Evolutionary conservation across 306 rosid genomes (phyloP), one percentile per base, ranked within the genome.

Genomic region (Aeschynomene evenia): DNA sequence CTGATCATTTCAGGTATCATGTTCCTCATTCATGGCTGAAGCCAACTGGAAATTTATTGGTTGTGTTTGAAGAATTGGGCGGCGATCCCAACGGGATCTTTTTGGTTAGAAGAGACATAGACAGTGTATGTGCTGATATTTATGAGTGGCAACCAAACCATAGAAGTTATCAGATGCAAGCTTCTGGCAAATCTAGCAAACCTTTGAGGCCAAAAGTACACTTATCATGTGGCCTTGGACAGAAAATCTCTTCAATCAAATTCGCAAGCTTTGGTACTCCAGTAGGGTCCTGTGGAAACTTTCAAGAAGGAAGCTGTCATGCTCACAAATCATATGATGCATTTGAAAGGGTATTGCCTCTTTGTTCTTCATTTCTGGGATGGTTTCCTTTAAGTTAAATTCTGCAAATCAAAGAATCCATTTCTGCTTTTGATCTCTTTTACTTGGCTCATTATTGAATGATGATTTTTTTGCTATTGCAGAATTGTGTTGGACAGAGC

Each of bases 201-300:
- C 91, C 97, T 40, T 57, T 87, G 73, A 87, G 97, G 71, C 96
- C 99, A 33, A 95, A 89, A 80, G 96, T 84, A 20, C 97, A 95
- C 75, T 80, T 95, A 52, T 80, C 87, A 22, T 95, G 99, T 53
- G 87, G 95, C 51, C 79, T 76, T 22, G 96, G 96, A 37, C 97
- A 95, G 85, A 91, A 87, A 74, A 91, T 95, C 46, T 81, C 99
- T 19, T 83, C 88, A 6, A 89, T 95, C 75, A 91, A 91, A 80
- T 95, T 95, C 14, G 96, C 99, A 14, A 95, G 99, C 85, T 95
- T 91, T 9, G 99, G 99, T 49, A 91, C 86, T 11, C 97, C 99
- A 0, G 81, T 79, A 50, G 99, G 99, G 5, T 71, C 75, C 50
- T 95, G 99, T 76, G 99, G 99, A 81, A 85, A 87, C 74, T 95